These are phyloP conservation scores for Leersia perrieri DNA, from an alignment of 176 grass and related monocot genomes.

Conservation along the genomic window DNA sequence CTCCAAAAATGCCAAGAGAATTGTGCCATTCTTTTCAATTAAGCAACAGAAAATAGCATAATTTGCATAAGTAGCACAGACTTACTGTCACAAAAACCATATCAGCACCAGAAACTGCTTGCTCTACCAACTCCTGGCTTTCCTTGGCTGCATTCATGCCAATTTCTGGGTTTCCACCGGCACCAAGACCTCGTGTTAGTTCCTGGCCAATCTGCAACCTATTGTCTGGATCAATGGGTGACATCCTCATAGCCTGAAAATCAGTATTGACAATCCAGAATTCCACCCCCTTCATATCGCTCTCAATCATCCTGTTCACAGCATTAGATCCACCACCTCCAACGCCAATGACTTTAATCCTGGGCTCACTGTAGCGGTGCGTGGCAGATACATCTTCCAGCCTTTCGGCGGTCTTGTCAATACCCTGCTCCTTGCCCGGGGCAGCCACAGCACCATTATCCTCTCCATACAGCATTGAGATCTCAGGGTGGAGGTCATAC, in stretches of 20 bases:
- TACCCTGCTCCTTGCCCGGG: slow-evolving; percentile 30
- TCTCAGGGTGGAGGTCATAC: slow-evolving; percentile 67
- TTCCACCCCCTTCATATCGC: slow-evolving; percentile 75
- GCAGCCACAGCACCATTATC: slow-evolving; percentile 27
- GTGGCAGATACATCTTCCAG: slow-evolving; percentile 13
- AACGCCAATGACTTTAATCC: slow-evolving; percentile 87
- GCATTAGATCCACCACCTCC: slow-evolving; percentile 83
- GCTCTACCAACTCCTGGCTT: slow-evolving; percentile 66
- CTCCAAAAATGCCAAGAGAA: not conserved
- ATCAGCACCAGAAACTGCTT: slow-evolving; percentile 63
- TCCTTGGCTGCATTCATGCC: slow-evolving; percentile 84
- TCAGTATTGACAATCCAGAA: slow-evolving; percentile 92
- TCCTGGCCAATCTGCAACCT: slow-evolving; percentile 72
- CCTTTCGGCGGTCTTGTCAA: slow-evolving; percentile 15
- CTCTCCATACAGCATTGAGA: slow-evolving; percentile 66
- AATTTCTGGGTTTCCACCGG: slow-evolving; percentile 81
- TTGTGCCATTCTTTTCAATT: not conserved
- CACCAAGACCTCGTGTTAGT: slow-evolving; percentile 78
- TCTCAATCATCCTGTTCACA: slow-evolving; percentile 88
- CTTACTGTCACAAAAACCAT: slow-evolving; percentile 87
- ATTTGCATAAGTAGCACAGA: not conserved
- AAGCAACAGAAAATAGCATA: not conserved
- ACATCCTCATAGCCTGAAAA: slow-evolving; percentile 84
- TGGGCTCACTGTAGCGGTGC: slow-evolving; percentile 62
- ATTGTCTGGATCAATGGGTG: slow-evolving; percentile 58